These are phyloP conservation scores for Scheffersomyces stipitis DNA, from an alignment of 805 yeast genomes.

Conservation along the genomic window DNA sequence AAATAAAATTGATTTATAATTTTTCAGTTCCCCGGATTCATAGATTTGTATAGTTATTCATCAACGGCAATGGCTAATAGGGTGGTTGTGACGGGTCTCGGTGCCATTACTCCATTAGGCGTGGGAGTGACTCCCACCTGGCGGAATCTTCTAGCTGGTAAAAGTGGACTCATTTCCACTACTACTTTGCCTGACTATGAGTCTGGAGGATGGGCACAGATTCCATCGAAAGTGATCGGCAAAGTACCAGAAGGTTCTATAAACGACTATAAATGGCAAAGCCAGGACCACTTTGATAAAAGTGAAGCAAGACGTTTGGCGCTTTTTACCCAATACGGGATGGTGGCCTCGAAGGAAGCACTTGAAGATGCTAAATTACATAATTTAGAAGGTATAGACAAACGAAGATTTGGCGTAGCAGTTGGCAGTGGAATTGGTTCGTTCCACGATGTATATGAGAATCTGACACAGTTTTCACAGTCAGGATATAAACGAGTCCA, in stretches of 20 bases:
- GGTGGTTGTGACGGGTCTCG: slow-evolving; percentile 92
- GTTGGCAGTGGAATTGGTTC: slow-evolving; percentile 95
- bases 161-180: slow-evolving; percentile 64
- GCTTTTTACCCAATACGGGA: slow-evolving; percentile 71
- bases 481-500: slow-evolving; percentile 70
- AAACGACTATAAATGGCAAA: slow-evolving; percentile 51
- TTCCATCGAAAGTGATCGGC: slow-evolving; percentile 78
- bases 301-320: slow-evolving; percentile 64
- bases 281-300: slow-evolving; percentile 47
- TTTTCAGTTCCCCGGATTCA: too few species aligned
- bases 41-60: too few species aligned
- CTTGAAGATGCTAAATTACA: slow-evolving; percentile 60
- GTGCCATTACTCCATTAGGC: slow-evolving; percentile 84
- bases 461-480: slow-evolving; percentile 48
- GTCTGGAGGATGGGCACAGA: slow-evolving; percentile 45
- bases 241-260: slow-evolving; percentile 56
- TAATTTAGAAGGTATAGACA: slow-evolving; percentile 15
- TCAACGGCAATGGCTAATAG: slow-evolving; percentile 34
- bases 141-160: slow-evolving; percentile 49
- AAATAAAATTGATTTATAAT: background rate
- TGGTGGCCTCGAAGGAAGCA: slow-evolving; percentile 79
- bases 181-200: slow-evolving; percentile 37
- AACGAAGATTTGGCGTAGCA: slow-evolving; percentile 64
- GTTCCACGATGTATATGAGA: slow-evolving; percentile 67
- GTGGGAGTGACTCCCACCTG: slow-evolving; percentile 58